A percentile compares a stretch with the other conserved stretches of the same genome.
phyloP scores from a whole-genome alignment of 768 basidiomycete genomes.

The Leccinum truebloodii region DNA sequence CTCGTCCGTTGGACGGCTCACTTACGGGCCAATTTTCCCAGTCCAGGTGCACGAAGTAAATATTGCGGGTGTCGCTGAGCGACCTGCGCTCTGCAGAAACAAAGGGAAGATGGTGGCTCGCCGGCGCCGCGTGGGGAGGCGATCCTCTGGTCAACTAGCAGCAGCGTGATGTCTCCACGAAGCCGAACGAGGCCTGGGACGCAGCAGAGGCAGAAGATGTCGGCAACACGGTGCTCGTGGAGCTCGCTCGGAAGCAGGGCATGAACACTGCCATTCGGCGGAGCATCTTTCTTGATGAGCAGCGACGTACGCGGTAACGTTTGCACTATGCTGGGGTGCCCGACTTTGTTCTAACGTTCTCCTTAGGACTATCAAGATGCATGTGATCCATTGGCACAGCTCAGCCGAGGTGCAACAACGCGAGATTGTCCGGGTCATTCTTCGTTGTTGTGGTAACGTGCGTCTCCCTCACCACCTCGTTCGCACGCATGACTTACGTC shows the following conservation, averaged over 20 bases:
- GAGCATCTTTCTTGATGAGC: slow-evolving; percentile 91
- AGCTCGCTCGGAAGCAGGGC: slow-evolving; percentile 90
- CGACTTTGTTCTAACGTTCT: not conserved
- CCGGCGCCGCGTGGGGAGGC: slow-evolving; percentile 94
- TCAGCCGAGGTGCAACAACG: slow-evolving; percentile 89
- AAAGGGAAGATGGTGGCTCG: slow-evolving; percentile 98
- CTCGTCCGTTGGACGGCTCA: slow-evolving; percentile 30
- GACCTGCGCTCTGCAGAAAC: slow-evolving; percentile 83
- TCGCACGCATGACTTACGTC: not conserved
- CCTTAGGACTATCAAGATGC: slow-evolving; percentile 93
- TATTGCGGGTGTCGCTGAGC: slow-evolving; percentile 63
- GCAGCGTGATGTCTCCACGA: slow-evolving; percentile 37
- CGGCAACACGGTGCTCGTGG: slow-evolving; percentile 50
- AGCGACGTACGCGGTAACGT: slow-evolving; percentile 66
- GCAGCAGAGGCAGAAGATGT: slow-evolving; percentile 34
- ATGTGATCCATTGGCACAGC: slow-evolving; percentile 82
- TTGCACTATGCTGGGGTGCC: not conserved
- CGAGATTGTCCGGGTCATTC: slow-evolving; percentile 88
- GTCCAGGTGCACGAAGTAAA: too few relatives aligned
- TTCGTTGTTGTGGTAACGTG: slow-evolving; percentile 93
- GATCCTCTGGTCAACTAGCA: slow-evolving; percentile 82
- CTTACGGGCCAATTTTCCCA: too few relatives aligned
- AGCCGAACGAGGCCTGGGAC: slow-evolving; percentile 25
- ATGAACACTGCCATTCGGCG: slow-evolving; percentile 98
- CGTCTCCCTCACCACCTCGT: not conserved